Percentiles rank a stretch among this genome's conserved stretches.
phyloP scores from a whole-genome alignment of 805 yeast species.

The Lachancea fermentati region DNA sequence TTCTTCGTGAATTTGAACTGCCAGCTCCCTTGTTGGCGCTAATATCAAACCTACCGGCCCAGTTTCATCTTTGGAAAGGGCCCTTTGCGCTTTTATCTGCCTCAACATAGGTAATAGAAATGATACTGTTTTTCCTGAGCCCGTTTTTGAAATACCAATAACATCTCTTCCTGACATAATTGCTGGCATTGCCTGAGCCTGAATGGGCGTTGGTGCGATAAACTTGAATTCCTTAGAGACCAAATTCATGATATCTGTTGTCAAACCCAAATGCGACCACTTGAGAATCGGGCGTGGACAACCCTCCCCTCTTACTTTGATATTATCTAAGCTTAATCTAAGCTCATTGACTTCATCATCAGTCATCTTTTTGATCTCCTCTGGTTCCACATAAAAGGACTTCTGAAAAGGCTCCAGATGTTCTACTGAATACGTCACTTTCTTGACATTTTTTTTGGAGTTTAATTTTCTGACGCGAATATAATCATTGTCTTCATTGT shows the following conservation, averaged over 20 bases:
- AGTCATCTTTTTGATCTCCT: constrained; percentile 43
- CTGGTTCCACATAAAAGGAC: constrained; percentile 57
- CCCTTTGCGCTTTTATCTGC: constrained; percentile 72
- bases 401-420: constrained; percentile 52
- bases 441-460: constrained; percentile 33
- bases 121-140: constrained; percentile 92
- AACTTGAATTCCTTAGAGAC: constrained; percentile 48
- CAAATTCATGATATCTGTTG: constrained; percentile 48
- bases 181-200: constrained; percentile 84
- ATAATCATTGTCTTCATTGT: constrained; percentile 33
- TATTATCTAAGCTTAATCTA: constrained; percentile 53
- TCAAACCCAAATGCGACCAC: constrained; percentile 82
- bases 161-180: constrained; percentile 87
- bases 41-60: constrained; percentile 78
- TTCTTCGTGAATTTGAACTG: constrained; percentile 74
- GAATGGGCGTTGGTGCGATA: constrained; percentile 75
- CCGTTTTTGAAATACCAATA: constrained; percentile 93
- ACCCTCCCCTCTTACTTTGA: constrained; percentile 53
- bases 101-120: constrained; percentile 79
- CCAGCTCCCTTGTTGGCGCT: constrained; percentile 91
- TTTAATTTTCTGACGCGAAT: constrained; percentile 35
- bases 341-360: constrained; percentile 51
- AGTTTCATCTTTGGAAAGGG: constrained; percentile 40
- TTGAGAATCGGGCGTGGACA: constrained; percentile 61
- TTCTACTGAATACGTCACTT: constrained; percentile 24